Evolutionary conservation across 164 flowering plant species (phyloP).

Genomic region (Umbellularia californica): DNA sequence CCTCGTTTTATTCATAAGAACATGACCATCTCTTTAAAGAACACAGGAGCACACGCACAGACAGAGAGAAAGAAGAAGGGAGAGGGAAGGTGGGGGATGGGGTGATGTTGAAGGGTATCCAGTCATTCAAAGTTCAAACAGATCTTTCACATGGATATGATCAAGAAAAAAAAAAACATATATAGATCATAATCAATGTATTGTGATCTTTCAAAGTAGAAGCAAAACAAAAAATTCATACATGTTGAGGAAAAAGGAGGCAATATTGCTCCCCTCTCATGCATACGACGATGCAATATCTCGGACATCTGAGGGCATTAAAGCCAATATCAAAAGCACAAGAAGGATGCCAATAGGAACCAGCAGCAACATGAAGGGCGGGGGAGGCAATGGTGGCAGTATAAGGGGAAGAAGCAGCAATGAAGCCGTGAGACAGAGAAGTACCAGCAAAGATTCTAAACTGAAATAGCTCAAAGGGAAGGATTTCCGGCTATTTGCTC

Average conservation of each 20-base stretch:
- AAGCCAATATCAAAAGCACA: slow-evolving; percentile 62
- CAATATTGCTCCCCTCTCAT: slow-evolving; percentile 17
- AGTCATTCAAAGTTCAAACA: neutral
- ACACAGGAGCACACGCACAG: neutral
- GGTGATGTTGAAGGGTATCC: neutral
- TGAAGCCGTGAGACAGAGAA: slow-evolving; percentile 57
- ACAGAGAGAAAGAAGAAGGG: neutral
- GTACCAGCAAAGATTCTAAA: slow-evolving; percentile 52
- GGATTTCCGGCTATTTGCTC: slow-evolving; percentile 23
- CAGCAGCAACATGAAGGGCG: slow-evolving; percentile 79
- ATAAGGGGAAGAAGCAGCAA: slow-evolving; percentile 69
- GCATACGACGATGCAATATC: slow-evolving; percentile 40
- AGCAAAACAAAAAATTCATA: neutral
- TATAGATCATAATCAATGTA: neutral
- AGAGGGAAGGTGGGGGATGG: no score
- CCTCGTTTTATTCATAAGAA: neutral
- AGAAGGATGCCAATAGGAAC: slow-evolving; percentile 64
- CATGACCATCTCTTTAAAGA: neutral
- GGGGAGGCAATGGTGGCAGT: slow-evolving; percentile 89
- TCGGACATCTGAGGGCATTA: slow-evolving; percentile 57
- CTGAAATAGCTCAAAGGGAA: slow-evolving; percentile 48
- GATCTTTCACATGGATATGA: neutral
- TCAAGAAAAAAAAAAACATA: neutral
- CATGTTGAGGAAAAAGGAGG: neutral
- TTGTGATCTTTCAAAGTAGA: neutral